phyloP scores from a whole-genome alignment of 495 filamentous ascomycete genomes.

The Hypoxylon crocopeplum region DNA sequence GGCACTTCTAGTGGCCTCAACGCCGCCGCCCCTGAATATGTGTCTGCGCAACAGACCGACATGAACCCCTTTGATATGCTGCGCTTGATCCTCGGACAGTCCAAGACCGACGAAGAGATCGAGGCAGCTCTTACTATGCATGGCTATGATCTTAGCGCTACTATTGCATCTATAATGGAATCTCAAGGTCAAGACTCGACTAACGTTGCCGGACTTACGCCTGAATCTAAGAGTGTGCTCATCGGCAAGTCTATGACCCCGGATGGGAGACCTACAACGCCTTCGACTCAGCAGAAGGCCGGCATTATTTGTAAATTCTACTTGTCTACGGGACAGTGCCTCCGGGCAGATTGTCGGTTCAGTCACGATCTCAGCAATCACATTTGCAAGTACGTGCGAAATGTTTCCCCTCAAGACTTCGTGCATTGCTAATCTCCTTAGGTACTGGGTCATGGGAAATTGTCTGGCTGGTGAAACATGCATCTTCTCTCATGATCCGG shows the following conservation, averaged over 20 bases:
- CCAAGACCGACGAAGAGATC: constrained; percentile 90
- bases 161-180: constrained; percentile 85
- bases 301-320: constrained; percentile 96
- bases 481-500: constrained; percentile 96
- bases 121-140: constrained; percentile 86
- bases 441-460: constrained; percentile 96
- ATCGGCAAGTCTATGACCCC: constrained; percentile 92
- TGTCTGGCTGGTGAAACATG: constrained; percentile 94
- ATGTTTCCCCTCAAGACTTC: constrained; percentile 2
- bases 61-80: constrained; percentile 99
- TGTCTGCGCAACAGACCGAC: constrained; percentile 76
- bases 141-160: constrained; percentile 90
- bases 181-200: constrained; percentile 52
- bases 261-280: constrained; percentile 72
- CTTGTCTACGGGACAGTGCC: constrained; percentile 88
- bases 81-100: constrained; percentile 89
- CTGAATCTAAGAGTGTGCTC: constrained; percentile 65
- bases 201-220: constrained; percentile 48
- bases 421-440: constrained; percentile 49
- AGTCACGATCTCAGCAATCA: constrained; percentile 95
- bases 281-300: constrained; percentile 72
- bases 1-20: constrained; percentile 70
- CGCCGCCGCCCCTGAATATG: constrained; percentile 79
- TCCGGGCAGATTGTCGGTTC: constrained; percentile 94
- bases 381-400: constrained; percentile 88